phyloP scores from a whole-genome alignment of 345 rosid species.

The Xanthoceras sorbifolium region DNA sequence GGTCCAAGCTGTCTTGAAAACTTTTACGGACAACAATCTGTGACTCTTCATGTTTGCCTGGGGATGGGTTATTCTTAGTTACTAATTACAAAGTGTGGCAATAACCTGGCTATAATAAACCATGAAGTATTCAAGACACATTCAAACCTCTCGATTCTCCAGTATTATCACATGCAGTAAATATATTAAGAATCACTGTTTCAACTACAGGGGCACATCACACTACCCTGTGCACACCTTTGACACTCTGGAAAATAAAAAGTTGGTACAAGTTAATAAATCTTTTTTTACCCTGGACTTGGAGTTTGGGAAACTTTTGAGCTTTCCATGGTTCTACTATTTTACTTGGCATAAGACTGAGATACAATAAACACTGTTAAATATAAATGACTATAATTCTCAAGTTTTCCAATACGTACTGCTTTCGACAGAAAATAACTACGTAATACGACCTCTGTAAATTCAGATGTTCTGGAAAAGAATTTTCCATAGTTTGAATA shows the following conservation, averaged over 20 bases:
- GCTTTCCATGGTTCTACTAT: not conserved
- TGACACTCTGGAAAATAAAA: not conserved
- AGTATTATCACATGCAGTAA: not conserved
- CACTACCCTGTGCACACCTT: too few species aligned
- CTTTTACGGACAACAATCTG: constrained; percentile 47
- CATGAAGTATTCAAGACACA: not conserved
- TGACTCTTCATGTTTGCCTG: constrained; percentile 78
- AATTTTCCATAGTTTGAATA: not conserved
- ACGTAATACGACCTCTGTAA: not conserved
- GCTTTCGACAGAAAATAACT: not conserved
- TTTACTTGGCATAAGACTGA: not conserved
- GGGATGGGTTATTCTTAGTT: constrained; percentile 17
- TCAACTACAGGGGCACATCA: not conserved
- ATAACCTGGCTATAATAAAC: constrained; percentile 15
- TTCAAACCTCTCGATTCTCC: not conserved
- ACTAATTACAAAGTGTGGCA: not conserved
- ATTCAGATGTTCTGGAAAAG: not conserved
- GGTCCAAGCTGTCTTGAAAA: constrained; percentile 45
- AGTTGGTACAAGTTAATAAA: not conserved
- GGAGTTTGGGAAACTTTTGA: not conserved
- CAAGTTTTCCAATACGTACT: not conserved
- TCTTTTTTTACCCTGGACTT: not conserved
- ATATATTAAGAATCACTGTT: not conserved
- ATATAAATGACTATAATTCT: not conserved
- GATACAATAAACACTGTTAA: not conserved